Conservation (phyloP, 2,329 filamentous ascomycete genomes). For the Magnaporthales sp. region DNA sequence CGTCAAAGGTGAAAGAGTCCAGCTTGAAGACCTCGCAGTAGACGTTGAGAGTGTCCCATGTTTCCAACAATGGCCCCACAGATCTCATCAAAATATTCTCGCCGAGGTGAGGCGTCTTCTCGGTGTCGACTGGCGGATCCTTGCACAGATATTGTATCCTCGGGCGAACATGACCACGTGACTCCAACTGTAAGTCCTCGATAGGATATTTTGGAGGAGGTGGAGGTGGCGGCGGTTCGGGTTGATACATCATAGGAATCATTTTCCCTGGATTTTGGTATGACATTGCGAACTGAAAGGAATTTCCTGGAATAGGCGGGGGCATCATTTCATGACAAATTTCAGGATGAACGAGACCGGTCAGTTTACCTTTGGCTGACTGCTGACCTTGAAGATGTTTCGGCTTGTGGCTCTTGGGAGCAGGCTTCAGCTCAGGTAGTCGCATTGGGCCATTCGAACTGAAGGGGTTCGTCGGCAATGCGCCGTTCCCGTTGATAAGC, state of each 20-base stretch:
- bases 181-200: conserved; percentile 79
- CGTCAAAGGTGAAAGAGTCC: conserved; percentile 96
- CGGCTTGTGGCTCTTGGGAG: conserved; percentile 58
- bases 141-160: conserved; percentile 68
- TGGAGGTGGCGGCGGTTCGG: conserved; percentile 49
- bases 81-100: conserved; percentile 71
- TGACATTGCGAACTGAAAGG: conserved; percentile 35
- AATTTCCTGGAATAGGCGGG: conserved; percentile 33
- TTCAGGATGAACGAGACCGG: conserved; percentile 24
- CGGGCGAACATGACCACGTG: conserved; percentile 61
- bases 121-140: conserved; percentile 45
- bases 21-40: conserved; percentile 91
- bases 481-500: background rate
- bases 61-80: conserved; percentile 77
- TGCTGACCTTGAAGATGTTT: conserved; percentile 33
- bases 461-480: conserved; percentile 18
- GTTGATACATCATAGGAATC: conserved; percentile 30
- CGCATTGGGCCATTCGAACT: conserved; percentile 40
- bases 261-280: conserved; percentile 22
- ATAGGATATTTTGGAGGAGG: conserved; percentile 87
- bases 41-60: conserved; percentile 97
- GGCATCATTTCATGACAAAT: conserved; percentile 26
- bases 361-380: conserved; percentile 33
- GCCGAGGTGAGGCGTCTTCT: conserved; percentile 35
- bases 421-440: conserved; percentile 66